These are phyloP conservation scores for Kodamaea sp. DNA, from an alignment of 1,139 yeast genomes.

Conservation along the genomic window DNA sequence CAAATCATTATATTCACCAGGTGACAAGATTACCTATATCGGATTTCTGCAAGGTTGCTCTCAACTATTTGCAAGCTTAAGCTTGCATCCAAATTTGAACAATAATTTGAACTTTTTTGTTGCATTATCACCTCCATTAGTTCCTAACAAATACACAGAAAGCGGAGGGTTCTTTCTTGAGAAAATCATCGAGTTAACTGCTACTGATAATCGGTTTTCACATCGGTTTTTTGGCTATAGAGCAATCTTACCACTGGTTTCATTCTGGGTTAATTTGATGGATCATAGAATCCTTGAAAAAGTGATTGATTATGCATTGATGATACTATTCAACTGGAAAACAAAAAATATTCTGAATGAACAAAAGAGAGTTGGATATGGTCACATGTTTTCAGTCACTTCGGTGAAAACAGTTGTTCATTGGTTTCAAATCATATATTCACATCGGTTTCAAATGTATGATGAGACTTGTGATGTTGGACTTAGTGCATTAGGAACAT, in stretches of 20 bases:
- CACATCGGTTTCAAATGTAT: slow-evolving; percentile 44
- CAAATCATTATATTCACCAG: slow-evolving; percentile 7
- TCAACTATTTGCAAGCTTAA: slow-evolving; percentile 41
- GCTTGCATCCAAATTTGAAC: slow-evolving; percentile 35
- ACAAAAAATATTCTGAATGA: slow-evolving; percentile 28
- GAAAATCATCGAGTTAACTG: slow-evolving; percentile 35
- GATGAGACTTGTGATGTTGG: slow-evolving; percentile 43
- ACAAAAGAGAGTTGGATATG: slow-evolving; percentile 42
- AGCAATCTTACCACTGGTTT: slow-evolving; percentile 44
- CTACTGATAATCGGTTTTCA: slow-evolving; percentile 30
- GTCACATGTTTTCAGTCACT: slow-evolving; percentile 47
- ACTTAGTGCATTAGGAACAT: slow-evolving; percentile 23
- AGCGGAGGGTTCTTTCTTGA: slow-evolving; percentile 26
- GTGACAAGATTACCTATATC: slow-evolving; percentile 28
- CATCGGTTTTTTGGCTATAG: slow-evolving; percentile 39
- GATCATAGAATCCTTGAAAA: slow-evolving; percentile 33
- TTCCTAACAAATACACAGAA: slow-evolving; percentile 40
- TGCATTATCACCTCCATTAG: slow-evolving; percentile 46
- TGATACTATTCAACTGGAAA: slow-evolving; percentile 41
- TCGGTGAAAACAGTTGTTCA: slow-evolving; percentile 45
- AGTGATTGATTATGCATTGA: slow-evolving; percentile 37
- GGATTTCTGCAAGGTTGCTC: slow-evolving; percentile 50
- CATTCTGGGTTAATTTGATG: slow-evolving; percentile 42
- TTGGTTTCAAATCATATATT: slow-evolving; percentile 47
- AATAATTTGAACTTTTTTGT: slow-evolving; percentile 31